Base-by-base conservation (phyloP, 208 protist genomes). In the Strigomonas culicis region DNA sequence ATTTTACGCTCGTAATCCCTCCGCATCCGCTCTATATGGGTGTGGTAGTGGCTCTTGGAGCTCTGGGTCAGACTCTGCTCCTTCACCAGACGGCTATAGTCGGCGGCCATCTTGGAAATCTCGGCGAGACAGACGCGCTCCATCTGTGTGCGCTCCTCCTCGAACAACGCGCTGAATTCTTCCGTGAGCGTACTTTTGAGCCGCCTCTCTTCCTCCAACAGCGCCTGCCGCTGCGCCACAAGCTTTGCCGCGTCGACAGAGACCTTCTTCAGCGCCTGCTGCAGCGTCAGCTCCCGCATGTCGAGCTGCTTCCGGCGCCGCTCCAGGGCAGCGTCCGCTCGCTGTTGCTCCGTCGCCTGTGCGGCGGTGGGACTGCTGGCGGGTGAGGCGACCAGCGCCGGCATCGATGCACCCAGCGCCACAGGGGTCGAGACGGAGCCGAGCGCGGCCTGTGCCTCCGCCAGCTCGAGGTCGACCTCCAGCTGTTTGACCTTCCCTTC, bases 191-290 rank as follows among this genome's bases (percentile, higher is more conserved):
- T 7, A n/a, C 57, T 58, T 15, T 36, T 56, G 21, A 75, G 31
- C 49, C 27, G 46, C 59, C 66, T 66, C 56, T 91, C 79, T 47
- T 70, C 61, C 56, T 80, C 68, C 56, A 81, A 77, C 55, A 86
- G 58, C 13, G 76, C 65, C 0, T 59, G 61, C 17, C 77, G 74
- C 70, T 92, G 77, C 30, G 72, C 59, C 0, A 72, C 74, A 11
- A 88, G 59, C 51, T 66, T 74, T 2, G 71, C 72, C 19, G 79
- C 77, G 57, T 92, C 81, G 22, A 43, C 51, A 2, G 75, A 77
- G 13, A 85, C 75, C 59, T 87, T 88, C 52, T 88, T 84, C 39
- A 87, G 63, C 4, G 77, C 75, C 36, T 82, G 79, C 67, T 92
- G 75, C 64, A 88, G 77, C 46, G 79, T 79, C 19, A 74, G 71